Conservation (phyloP, 495 filamentous ascomycete species). For the Tuber melanosporum region DNA sequence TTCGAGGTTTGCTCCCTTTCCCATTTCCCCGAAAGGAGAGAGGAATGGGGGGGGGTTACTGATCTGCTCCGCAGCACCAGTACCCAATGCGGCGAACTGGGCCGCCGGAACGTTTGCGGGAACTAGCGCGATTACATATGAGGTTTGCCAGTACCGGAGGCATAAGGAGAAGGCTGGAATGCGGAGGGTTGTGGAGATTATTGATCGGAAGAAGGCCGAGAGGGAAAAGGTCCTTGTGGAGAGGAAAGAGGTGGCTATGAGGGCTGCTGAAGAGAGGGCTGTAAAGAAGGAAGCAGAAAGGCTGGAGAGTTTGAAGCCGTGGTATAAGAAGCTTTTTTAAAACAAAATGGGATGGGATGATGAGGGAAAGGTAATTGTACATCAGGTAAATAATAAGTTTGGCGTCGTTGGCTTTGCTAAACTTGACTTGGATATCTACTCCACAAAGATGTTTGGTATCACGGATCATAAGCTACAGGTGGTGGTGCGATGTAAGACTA, state of each 20-base stretch:
- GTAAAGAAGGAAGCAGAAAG: constrained; percentile 12
- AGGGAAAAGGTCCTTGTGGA: constrained; percentile 54
- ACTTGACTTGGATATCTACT: not conserved
- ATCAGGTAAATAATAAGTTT: constrained; percentile 26
- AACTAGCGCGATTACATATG: constrained; percentile 60
- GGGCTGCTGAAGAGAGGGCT: constrained; percentile 15
- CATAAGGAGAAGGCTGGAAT: constrained; percentile 67
- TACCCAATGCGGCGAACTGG: constrained; percentile 67
- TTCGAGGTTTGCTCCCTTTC: constrained; percentile 57
- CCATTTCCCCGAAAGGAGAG: not conserved
- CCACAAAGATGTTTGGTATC: not conserved
- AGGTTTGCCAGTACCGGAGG: constrained; percentile 71
- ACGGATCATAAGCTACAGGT: not conserved
- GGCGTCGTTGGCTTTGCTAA: constrained; percentile 1
- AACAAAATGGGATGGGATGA: not conserved
- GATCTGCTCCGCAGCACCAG: constrained; percentile 41
- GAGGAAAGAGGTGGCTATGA: constrained; percentile 35
- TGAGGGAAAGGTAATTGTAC: constrained; percentile 8
- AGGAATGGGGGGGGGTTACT: constrained; percentile 3
- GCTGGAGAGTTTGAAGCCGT: constrained; percentile 11
- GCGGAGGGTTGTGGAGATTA: constrained; percentile 70
- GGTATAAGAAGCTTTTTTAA: constrained; percentile 39
- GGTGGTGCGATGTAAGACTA: not conserved
- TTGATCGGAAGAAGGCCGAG: constrained; percentile 64
- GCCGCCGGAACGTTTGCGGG: constrained; percentile 68